These are phyloP conservation scores for Scutellaria barbata DNA, from an alignment of 257 asterid species.

Conservation along the genomic window DNA sequence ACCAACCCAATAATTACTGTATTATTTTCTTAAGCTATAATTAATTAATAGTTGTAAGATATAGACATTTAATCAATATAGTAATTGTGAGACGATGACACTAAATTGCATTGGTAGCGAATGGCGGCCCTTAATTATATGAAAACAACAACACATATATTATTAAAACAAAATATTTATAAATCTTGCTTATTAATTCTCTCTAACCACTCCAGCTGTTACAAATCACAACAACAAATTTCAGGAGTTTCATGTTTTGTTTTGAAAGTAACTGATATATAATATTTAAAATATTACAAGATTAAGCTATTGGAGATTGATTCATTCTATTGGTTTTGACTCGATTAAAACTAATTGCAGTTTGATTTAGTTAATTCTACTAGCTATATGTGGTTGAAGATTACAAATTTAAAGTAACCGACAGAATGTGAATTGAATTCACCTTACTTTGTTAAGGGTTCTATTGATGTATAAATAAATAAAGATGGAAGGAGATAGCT, in stretches of 20 bases:
- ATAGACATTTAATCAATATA: not conserved
- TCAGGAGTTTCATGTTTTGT: not conserved
- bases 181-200: not conserved
- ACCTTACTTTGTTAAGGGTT: too few relatives aligned
- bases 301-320: too few relatives aligned
- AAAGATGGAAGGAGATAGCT: too few relatives aligned
- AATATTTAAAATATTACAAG: too few relatives aligned
- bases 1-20: slow-evolving; percentile 22
- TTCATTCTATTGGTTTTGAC: too few relatives aligned
- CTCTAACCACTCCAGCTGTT: not conserved
- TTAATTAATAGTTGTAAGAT: not conserved
- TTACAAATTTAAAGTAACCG: too few relatives aligned
- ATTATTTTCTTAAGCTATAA: slow-evolving; percentile 4
- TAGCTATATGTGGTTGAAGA: too few relatives aligned
- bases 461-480: too few relatives aligned
- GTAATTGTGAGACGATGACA: slow-evolving; percentile 26
- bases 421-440: too few relatives aligned
- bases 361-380: too few relatives aligned
- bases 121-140: slow-evolving; percentile 11
- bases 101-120: slow-evolving; percentile 10
- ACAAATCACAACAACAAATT: not conserved
- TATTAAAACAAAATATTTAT: not conserved
- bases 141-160: slow-evolving; percentile 5
- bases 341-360: too few relatives aligned
- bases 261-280: too few relatives aligned